Evolutionary conservation across 2,329 filamentous ascomycete species (phyloP).

Genomic region (Aspergillus clavatus): DNA sequence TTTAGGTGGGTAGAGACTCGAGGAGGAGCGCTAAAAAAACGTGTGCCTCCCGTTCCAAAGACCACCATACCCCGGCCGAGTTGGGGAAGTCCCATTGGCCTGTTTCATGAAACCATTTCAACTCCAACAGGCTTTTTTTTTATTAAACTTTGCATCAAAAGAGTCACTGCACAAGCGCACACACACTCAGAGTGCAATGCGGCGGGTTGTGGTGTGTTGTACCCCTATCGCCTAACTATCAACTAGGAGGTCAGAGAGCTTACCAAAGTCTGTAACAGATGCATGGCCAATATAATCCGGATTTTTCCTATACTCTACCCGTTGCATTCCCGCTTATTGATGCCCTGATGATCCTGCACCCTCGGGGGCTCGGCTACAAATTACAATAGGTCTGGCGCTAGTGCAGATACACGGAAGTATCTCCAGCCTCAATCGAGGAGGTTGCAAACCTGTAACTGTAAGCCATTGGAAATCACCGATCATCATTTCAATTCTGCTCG

Average conservation of each 20-base stretch:
- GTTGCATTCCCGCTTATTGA: background rate
- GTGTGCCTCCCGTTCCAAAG: slow-evolving; percentile 5
- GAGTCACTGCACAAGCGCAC: background rate
- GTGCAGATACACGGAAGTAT: slow-evolving; percentile 25
- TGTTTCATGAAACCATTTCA: background rate
- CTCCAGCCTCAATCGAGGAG: slow-evolving; percentile 12
- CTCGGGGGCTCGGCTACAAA: slow-evolving; percentile 14
- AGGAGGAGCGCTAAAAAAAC: slow-evolving; percentile 20
- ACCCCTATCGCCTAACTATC: too few relatives aligned
- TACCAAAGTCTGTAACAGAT: too few relatives aligned
- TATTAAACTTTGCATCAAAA: background rate
- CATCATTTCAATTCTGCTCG: slow-evolving; percentile 4
- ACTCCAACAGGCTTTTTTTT: background rate
- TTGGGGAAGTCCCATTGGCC: slow-evolving; percentile 9
- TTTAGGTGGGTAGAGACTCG: slow-evolving; percentile 17
- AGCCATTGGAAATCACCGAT: slow-evolving; percentile 13
- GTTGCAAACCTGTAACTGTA: too few relatives aligned
- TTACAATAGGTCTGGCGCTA: slow-evolving; percentile 18
- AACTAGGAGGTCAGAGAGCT: too few relatives aligned
- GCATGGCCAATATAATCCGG: too few relatives aligned
- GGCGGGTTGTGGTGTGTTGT: too few relatives aligned
- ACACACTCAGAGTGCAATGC: too few relatives aligned
- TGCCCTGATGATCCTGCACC: background rate
- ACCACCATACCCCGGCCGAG: slow-evolving; percentile 1
- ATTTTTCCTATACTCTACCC: too few relatives aligned